Evolutionary conservation across 257 asterid species (phyloP).

Genomic region (Lantana camara): DNA sequence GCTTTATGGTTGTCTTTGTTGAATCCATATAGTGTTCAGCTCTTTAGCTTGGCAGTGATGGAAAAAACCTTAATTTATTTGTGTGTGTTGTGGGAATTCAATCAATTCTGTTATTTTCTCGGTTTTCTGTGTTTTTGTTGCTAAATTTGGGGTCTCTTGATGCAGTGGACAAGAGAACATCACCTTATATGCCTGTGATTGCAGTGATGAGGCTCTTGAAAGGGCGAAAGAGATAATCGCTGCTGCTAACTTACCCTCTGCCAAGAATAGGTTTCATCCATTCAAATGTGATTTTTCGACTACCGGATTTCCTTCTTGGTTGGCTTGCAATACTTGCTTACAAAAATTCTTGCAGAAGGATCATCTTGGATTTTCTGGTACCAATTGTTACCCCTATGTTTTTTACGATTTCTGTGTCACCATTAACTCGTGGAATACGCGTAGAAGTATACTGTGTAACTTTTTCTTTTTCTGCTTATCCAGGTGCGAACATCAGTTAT

Average conservation of each 20-base stretch:
- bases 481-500: constrained; percentile 36
- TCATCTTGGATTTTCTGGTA: constrained; percentile 43
- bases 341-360: constrained; percentile 34
- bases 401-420: constrained; percentile 1
- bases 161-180: constrained; percentile 63
- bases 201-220: constrained; percentile 84
- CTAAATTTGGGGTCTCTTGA: constrained; percentile 25
- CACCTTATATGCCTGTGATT: constrained; percentile 77
- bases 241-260: constrained; percentile 49
- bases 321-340: constrained; percentile 61
- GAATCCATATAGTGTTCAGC: background rate
- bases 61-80: no score
- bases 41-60: background rate
- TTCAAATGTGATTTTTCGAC: constrained; percentile 79
- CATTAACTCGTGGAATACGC: constrained; percentile 6
- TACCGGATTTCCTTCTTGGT: constrained; percentile 67
- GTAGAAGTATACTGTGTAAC: background rate
- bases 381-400: constrained; percentile 16
- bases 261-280: constrained; percentile 49
- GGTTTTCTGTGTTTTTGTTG: constrained; percentile 1
- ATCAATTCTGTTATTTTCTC: background rate
- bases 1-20: background rate
- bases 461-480: constrained; percentile 18
- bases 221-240: constrained; percentile 66
- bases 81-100: background rate